Evolutionary conservation across 768 basidiomycete genomes (phyloP), one percentile per base, ranked within the genome.

Genomic region (Gymnopilus junonius): DNA sequence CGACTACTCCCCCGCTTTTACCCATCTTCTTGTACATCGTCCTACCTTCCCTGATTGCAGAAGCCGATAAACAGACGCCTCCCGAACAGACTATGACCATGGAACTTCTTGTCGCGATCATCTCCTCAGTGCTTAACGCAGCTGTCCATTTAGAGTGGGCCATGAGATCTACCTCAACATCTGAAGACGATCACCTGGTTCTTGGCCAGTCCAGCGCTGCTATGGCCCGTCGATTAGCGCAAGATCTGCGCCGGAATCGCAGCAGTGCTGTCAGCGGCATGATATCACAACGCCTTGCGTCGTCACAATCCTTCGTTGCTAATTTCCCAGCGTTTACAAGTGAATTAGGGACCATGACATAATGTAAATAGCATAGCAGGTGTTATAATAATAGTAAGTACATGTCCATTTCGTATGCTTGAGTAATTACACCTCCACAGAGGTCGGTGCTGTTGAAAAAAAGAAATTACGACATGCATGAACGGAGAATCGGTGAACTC

Each of bases 61-160:
- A 70, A 17, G 83, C 89, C 54, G 91, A 93, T 69, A 77, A 76
- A 4, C 81, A 84, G 67, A 79, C 77, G 58, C 74, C 79, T 25
- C 69, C 77, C n/a, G 88, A 91, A 60, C 84, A 87, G 63, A 78
- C 80, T 8, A 73, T 87, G 57, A 80, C 77, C 55, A 80, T 84
- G 4, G 91, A 94, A 70, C 79, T 92, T 29, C 72, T 93, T 23
- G 85, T 85, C n/a, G 79, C 82, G 3, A 78, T 91, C 55, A 76
- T 92, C 20, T 85, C 89, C 8, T 90, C 89, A 1, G 80, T 85
- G 0, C 79, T 94, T 37, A 88, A 88, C 1, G 83, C 85, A 1
- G 86, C 89, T 0, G 76, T 91, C 54, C 89, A 93, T 65, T 71
- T 91, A 10, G 92, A 94, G 71, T 84, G 88, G 79, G 89, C 89